phyloP scores from a whole-genome alignment of 2,329 filamentous ascomycete species.

The Sporothrix pallida region DNA sequence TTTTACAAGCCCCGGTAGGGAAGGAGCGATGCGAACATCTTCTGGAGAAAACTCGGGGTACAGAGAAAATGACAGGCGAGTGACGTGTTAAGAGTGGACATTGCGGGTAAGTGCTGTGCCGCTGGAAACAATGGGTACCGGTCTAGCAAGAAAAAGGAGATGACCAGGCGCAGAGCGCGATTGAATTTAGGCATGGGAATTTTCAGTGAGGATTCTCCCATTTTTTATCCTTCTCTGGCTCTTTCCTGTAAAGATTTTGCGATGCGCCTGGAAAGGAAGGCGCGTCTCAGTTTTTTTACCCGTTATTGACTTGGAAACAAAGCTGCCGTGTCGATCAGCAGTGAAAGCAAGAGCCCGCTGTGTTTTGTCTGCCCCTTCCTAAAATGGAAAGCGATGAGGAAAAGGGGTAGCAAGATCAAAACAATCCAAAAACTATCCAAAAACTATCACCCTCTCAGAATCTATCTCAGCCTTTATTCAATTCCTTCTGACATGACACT shows the following conservation, averaged over 20 bases:
- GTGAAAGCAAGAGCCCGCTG: neutral
- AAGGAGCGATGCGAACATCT: conserved; percentile 10
- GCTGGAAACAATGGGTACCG: neutral
- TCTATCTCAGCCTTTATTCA: no score
- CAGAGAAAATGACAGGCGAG: neutral
- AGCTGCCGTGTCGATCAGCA: conserved; percentile 20
- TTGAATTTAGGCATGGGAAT: no score
- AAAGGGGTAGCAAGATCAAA: neutral
- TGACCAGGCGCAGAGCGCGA: no score
- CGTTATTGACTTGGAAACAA: conserved; percentile 25
- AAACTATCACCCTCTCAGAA: neutral
- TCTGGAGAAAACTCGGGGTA: neutral
- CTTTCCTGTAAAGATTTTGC: neutral
- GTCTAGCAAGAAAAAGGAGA: neutral
- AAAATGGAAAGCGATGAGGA: neutral
- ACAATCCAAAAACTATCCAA: neutral
- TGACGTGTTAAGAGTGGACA: neutral
- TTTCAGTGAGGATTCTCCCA: no score
- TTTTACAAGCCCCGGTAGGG: conserved; percentile 10
- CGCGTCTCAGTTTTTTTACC: conserved; percentile 20
- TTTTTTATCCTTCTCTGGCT: neutral
- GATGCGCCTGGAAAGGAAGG: conserved; percentile 17
- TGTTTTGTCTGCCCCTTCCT: neutral
- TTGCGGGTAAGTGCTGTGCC: neutral
- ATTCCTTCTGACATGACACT: neutral